These are phyloP conservation scores for Yamadazyma ubonensis DNA, from an alignment of 805 yeast genomes.

Conservation along the genomic window DNA sequence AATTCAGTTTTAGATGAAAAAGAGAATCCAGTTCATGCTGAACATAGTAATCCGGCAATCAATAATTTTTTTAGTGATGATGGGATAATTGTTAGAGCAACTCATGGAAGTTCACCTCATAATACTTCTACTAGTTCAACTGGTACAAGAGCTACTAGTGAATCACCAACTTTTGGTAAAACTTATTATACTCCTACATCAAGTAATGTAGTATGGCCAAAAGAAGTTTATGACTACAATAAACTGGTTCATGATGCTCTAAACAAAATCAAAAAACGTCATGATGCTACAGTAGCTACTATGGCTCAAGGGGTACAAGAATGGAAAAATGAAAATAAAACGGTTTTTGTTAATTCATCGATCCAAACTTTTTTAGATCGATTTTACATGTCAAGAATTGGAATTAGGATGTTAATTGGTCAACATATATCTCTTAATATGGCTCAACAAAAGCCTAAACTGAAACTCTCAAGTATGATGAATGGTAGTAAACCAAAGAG, in stretches of 20 bases:
- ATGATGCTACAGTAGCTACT: slow-evolving; percentile 90
- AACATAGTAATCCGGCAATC: slow-evolving; percentile 34
- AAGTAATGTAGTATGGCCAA: slow-evolving; percentile 61
- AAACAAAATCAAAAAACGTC: slow-evolving; percentile 72
- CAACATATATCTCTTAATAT: slow-evolving; percentile 83
- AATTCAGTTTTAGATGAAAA: slow-evolving; percentile 14
- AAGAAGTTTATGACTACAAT: slow-evolving; percentile 72
- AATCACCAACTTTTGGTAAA: slow-evolving; percentile 43
- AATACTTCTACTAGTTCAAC: not conserved
- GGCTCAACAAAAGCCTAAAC: slow-evolving; percentile 51
- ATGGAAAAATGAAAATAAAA: slow-evolving; percentile 63
- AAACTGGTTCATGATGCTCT: slow-evolving; percentile 63
- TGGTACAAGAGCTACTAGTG: slow-evolving; percentile 14
- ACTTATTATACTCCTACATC: slow-evolving; percentile 55
- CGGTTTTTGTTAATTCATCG: slow-evolving; percentile 59
- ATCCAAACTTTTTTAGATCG: slow-evolving; percentile 81
- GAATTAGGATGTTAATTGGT: slow-evolving; percentile 92
- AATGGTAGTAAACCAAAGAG: slow-evolving; percentile 33
- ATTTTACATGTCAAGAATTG: slow-evolving; percentile 87
- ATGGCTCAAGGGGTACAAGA: slow-evolving; percentile 90
- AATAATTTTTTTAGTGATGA: slow-evolving; percentile 49
- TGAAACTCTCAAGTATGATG: slow-evolving; percentile 33
- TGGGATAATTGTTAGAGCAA: slow-evolving; percentile 42
- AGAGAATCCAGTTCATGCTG: slow-evolving; percentile 29
- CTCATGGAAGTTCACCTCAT: slow-evolving; percentile 3